Evolutionary conservation across 352 stramenopile genomes (phyloP).

Genomic region (Pythium chondricola): DNA sequence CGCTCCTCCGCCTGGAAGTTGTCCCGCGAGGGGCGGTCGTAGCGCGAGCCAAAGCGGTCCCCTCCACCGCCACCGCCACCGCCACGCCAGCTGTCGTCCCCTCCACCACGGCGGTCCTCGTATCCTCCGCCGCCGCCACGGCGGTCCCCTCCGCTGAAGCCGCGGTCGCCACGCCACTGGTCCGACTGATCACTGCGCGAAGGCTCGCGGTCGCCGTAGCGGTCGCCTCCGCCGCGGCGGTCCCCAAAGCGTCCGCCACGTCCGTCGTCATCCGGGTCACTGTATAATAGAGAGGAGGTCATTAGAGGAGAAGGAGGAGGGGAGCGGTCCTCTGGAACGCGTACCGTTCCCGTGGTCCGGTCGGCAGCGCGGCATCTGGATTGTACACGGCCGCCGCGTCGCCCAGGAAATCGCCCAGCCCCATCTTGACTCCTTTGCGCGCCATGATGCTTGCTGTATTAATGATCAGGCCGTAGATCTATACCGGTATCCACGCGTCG

Average conservation of each 20-base stretch:
- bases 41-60: constrained; percentile 40
- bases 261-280: constrained; percentile 53
- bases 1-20: constrained; percentile 54
- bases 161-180: constrained; percentile 32
- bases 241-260: constrained; percentile 35
- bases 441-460: constrained; percentile 28
- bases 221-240: constrained; percentile 19
- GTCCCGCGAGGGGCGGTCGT: constrained; percentile 56
- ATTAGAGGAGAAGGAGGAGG: too few species aligned
- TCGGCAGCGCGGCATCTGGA: constrained; percentile 49
- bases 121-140: constrained; percentile 20
- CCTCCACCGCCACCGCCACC: constrained; percentile 18
- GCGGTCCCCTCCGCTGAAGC: too few species aligned
- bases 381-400: constrained; percentile 56
- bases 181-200: constrained; percentile 26
- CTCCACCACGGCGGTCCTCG: constrained; percentile 4
- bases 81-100: constrained; percentile 13
- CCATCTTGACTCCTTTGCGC: constrained; percentile 58
- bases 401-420: constrained; percentile 66
- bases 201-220: constrained; percentile 22
- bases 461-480: too few species aligned
- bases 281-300: too few species aligned
- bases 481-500: too few species aligned
- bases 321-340: too few species aligned
- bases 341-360: constrained; percentile 35